Percentiles rank a stretch among this genome's conserved stretches.
Evolutionary conservation across 2,329 filamentous ascomycete species (phyloP).

Genomic region (Paraconiothyrium sp.): DNA sequence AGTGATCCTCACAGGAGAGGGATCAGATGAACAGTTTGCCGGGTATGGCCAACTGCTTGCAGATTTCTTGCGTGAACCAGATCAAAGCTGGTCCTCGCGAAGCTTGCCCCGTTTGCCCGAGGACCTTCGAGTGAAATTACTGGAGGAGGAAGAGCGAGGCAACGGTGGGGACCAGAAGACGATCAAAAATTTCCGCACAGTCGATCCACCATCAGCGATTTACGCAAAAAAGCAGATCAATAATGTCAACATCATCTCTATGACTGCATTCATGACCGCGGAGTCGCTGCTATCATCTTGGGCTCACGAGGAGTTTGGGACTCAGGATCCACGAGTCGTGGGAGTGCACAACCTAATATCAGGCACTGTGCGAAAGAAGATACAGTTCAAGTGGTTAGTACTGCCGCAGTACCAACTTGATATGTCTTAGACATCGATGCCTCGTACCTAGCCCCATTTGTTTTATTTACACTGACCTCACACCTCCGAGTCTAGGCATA

Average conservation of each 20-base stretch:
- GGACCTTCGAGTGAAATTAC: constrained; percentile 20
- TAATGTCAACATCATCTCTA: constrained; percentile 27
- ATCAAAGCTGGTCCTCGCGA: constrained; percentile 37
- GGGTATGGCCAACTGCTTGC: constrained; percentile 60
- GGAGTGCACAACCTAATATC: constrained; percentile 3
- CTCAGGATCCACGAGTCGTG: not conserved
- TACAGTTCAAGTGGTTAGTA: constrained; percentile 26
- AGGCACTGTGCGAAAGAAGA: constrained; percentile 33
- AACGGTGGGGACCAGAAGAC: constrained; percentile 20
- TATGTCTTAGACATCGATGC: too few relatives aligned
- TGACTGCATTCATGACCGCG: constrained; percentile 24
- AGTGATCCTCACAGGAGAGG: constrained; percentile 64
- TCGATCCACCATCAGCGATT: constrained; percentile 23
- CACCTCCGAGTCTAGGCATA: constrained; percentile 18
- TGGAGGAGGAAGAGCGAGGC: constrained; percentile 22
- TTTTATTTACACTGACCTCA: too few relatives aligned
- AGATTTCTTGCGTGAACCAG: constrained; percentile 61
- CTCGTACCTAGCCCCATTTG: too few relatives aligned
- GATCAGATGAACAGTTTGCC: constrained; percentile 64
- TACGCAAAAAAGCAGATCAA: constrained; percentile 27
- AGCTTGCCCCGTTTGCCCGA: constrained; percentile 23
- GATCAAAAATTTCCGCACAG: not conserved
- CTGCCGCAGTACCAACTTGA: too few relatives aligned
- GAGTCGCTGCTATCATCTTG: constrained; percentile 15
- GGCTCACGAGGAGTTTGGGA: constrained; percentile 14